phyloP scores from a whole-genome alignment of 2,329 filamentous ascomycete species.

The Ambrosiella cleistominuta region DNA sequence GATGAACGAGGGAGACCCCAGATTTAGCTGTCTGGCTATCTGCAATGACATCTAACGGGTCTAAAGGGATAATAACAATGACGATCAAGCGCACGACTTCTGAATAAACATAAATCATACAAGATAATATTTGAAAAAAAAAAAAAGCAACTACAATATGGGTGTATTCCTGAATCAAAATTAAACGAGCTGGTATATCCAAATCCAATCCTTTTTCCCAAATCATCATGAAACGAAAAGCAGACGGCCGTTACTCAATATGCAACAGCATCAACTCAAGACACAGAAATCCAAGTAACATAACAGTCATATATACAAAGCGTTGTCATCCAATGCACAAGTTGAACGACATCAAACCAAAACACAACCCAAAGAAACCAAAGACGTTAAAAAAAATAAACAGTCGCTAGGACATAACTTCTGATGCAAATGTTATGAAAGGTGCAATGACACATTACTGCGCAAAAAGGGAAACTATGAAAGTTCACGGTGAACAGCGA shows the following conservation, averaged over 20 bases:
- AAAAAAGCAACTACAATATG: neutral
- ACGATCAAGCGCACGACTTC: neutral
- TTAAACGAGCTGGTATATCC: neutral
- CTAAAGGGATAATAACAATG: neutral
- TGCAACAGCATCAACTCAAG: neutral
- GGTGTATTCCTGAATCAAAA: neutral
- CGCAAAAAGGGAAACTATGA: neutral
- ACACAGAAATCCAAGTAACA: neutral
- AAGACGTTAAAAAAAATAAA: conserved; percentile 1
- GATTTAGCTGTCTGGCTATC: conserved; percentile 36
- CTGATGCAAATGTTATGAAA: neutral
- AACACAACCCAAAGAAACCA: neutral
- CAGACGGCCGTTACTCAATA: neutral
- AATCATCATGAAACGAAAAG: neutral
- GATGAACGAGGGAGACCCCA: conserved; percentile 36
- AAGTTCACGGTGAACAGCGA: too few species aligned
- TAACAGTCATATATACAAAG: conserved; percentile 3
- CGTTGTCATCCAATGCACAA: neutral
- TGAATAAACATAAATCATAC: neutral
- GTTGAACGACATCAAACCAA: neutral
- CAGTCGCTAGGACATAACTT: neutral
- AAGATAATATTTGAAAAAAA: neutral
- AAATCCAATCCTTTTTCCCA: neutral
- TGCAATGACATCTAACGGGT: neutral
- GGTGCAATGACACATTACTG: neutral